Evolutionary conservation across 2,329 filamentous ascomycete species (phyloP).

Genomic region (Venturia asperata): DNA sequence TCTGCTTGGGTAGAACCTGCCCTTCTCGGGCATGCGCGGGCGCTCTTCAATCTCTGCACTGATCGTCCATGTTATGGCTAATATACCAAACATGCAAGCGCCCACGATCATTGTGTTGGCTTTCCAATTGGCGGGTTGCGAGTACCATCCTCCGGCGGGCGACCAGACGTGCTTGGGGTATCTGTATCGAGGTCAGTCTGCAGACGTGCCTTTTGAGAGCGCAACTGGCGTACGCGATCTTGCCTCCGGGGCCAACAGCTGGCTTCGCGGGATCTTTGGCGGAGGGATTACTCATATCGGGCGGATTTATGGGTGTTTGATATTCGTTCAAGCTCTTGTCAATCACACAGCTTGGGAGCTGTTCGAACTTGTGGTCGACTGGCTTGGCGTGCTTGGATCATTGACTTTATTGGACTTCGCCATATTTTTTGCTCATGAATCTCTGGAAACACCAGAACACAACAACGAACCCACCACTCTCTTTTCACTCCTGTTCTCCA

Average conservation of each 20-base stretch:
- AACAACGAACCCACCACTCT: neutral
- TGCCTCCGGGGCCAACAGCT: slow-evolving; percentile 57
- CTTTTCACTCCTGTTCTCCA: neutral
- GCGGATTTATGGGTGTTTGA: neutral
- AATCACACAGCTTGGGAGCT: neutral
- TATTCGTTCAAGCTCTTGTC: neutral
- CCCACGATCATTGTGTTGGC: slow-evolving; percentile 76
- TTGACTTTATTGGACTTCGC: slow-evolving; percentile 3
- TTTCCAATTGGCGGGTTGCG: slow-evolving; percentile 92
- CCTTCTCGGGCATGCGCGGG: slow-evolving; percentile 66
- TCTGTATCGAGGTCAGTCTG: slow-evolving; percentile 41
- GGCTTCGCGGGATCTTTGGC: slow-evolving; percentile 24
- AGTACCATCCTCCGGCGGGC: slow-evolving; percentile 94
- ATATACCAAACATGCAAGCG: slow-evolving; percentile 60
- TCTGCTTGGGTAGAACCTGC: slow-evolving; percentile 76
- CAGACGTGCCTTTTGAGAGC: neutral
- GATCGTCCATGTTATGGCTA: slow-evolving; percentile 60
- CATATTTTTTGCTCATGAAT: neutral
- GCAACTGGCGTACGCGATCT: slow-evolving; percentile 53
- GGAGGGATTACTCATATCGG: slow-evolving; percentile 22
- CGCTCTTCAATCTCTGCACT: slow-evolving; percentile 69
- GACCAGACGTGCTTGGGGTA: slow-evolving; percentile 99
- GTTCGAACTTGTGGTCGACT: neutral
- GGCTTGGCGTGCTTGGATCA: slow-evolving; percentile 5
- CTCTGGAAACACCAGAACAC: neutral